Base-by-base conservation (phyloP, 441 rosid species). In the Gossypium lobatum region DNA sequence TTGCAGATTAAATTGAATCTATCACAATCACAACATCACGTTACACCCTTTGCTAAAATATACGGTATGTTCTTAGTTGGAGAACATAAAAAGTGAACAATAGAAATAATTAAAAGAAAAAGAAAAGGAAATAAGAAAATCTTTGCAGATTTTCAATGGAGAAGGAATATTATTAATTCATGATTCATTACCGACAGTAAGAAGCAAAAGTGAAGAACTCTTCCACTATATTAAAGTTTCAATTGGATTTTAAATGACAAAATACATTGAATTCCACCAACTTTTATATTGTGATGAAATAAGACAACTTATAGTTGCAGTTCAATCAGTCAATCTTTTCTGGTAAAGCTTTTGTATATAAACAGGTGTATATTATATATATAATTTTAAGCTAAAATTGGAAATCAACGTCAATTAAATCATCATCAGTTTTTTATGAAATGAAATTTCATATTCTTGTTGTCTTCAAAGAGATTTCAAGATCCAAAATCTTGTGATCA, bases 191-290 rank as follows among this genome's bases (percentile, higher is more conserved):
- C 23, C 16, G 71, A 67, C 58, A 48, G 58, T 67, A 14, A 48
- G 23, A 67, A 3, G 71, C 21, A 67, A 67, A 67, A 48, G 71
- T 66, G 58, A 25, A 48, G 58, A n/a, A 57, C 58, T 48, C 42
- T 67, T 67, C 71, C 71, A 67, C 71, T 23, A 45, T 4, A 14
- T 4, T 48, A 66, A 66, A 65, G 55, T 50, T 14, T 25, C 20
- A 46, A 45, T 46, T 23, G 37, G 21, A 23, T 21, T 66, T 66
- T 65, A 55, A 14, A 66, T 6, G 39, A 46, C n/a, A 46, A 57
- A 48, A 67, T n/a, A 25, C 58, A 48, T n/a, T 28, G 58, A 67
- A 67, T 48, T 67, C 62, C 62, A 58, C 71, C 71, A 46, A 28
- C 57, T 10, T 67, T 48, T 25, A 6, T 17, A 13, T 66, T 42